A percentile compares a stretch with the other conserved stretches of the same genome.
phyloP scores from a whole-genome alignment of 106 monocot species.

The Vanilla planifolia region DNA sequence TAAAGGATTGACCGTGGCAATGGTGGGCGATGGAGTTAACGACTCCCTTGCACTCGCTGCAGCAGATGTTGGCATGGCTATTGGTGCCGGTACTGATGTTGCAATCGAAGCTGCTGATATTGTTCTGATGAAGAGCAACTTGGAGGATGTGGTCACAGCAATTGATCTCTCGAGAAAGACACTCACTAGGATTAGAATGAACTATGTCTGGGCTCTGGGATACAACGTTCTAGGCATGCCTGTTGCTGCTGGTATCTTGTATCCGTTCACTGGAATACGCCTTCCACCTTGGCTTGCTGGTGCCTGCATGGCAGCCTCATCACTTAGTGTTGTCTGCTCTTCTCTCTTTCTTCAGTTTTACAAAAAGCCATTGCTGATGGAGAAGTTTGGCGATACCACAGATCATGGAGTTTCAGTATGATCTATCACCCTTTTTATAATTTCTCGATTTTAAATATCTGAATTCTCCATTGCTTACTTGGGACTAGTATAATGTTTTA shows the following conservation, averaged over 20 bases:
- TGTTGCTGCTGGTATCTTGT: constrained; percentile 67
- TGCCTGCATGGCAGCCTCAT: constrained; percentile 83
- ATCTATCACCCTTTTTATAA: too few species aligned
- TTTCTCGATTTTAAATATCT: too few species aligned
- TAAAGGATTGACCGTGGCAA: constrained; percentile 66
- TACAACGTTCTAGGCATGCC: constrained; percentile 79
- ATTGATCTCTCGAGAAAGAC: constrained; percentile 86
- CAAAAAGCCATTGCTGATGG: constrained; percentile 50
- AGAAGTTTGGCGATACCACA: constrained; percentile 3
- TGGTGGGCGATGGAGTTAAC: constrained; percentile 94
- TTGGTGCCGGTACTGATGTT: constrained; percentile 82
- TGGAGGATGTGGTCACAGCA: constrained; percentile 86
- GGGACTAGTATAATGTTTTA: too few species aligned
- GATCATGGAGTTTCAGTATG: constrained; percentile 22
- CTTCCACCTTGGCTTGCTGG: constrained; percentile 89
- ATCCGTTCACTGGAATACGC: constrained; percentile 51
- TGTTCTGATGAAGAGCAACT: constrained; percentile 77
- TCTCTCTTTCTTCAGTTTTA: constrained; percentile 77
- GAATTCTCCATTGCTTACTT: too few species aligned
- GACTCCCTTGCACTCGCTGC: constrained; percentile 78
- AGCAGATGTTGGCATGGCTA: constrained; percentile 88
- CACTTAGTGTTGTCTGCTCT: constrained; percentile 87
- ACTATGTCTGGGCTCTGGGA: constrained; percentile 81
- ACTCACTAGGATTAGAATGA: constrained; percentile 57
- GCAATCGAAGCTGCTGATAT: constrained; percentile 89